These are phyloP conservation scores for Flueggea neowawraea DNA, from an alignment of 441 rosid genomes.

Conservation along the genomic window DNA sequence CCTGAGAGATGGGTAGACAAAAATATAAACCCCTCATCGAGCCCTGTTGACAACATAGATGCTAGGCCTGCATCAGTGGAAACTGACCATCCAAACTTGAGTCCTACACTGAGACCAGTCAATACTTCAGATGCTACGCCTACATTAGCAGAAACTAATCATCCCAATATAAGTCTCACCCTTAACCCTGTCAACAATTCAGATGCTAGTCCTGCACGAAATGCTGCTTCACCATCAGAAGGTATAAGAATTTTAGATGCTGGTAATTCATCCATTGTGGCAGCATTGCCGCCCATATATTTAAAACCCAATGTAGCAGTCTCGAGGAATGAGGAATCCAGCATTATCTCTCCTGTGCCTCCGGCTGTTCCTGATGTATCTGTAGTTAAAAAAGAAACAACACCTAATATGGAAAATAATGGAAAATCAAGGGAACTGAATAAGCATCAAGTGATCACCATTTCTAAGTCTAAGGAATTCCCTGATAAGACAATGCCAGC, in stretches of 20 bases:
- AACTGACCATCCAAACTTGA: too few species aligned
- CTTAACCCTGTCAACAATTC: slow-evolving; percentile 6
- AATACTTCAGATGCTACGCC: slow-evolving; percentile 4
- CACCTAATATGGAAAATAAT: slow-evolving; percentile 8
- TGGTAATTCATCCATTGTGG: slow-evolving; percentile 10
- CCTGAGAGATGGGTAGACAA: slow-evolving; percentile 7
- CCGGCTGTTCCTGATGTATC: slow-evolving; percentile 20
- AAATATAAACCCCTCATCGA: slow-evolving; percentile 5
- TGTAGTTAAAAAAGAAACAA: slow-evolving; percentile 17
- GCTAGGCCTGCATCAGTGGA: neutral
- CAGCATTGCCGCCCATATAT: slow-evolving; percentile 11
- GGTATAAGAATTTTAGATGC: slow-evolving; percentile 11
- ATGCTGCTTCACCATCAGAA: slow-evolving; percentile 14
- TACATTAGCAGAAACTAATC: too few species aligned
- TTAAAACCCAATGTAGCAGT: slow-evolving; percentile 14
- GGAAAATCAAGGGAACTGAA: slow-evolving; percentile 23
- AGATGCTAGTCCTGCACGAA: slow-evolving; percentile 9
- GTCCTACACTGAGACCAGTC: neutral
- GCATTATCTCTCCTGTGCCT: slow-evolving; percentile 10
- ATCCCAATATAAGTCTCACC: too few species aligned
- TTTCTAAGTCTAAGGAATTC: slow-evolving; percentile 25
- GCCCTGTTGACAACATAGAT: slow-evolving; percentile 5
- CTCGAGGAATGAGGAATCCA: slow-evolving; percentile 7
- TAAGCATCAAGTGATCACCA: slow-evolving; percentile 15
- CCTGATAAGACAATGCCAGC: slow-evolving; percentile 28